phyloP scores from a whole-genome alignment of 805 yeast genomes.

The Candida easanensis region DNA sequence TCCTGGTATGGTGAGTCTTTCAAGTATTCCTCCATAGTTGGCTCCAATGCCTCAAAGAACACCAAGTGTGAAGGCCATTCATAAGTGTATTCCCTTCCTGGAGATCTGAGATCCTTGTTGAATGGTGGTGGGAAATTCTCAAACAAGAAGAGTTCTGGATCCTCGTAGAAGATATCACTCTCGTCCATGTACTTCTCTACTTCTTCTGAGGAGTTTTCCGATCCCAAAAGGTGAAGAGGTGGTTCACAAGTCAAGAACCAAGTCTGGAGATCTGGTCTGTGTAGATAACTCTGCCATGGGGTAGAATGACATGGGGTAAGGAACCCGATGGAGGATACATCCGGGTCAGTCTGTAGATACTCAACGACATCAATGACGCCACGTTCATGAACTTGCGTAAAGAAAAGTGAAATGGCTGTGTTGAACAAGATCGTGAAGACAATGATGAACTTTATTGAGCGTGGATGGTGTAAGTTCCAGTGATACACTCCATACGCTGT shows the following conservation, averaged over 20 bases:
- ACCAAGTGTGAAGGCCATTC: conserved; percentile 75
- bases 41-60: conserved; percentile 63
- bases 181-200: conserved; percentile 68
- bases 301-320: conserved; percentile 97
- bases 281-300: conserved; percentile 87
- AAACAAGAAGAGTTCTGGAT: conserved; percentile 59
- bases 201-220: conserved; percentile 29
- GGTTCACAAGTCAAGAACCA: conserved; percentile 95
- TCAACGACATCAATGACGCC: conserved; percentile 76
- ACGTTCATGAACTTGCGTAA: conserved; percentile 74
- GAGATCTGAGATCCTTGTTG: conserved; percentile 22
- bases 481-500: conserved; percentile 37
- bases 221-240: conserved; percentile 47
- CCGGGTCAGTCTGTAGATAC: conserved; percentile 41
- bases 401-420: conserved; percentile 41
- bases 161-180: conserved; percentile 76
- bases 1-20: conserved; percentile 41
- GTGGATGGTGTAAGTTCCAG: conserved; percentile 19
- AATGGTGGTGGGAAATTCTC: conserved; percentile 45
- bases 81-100: conserved; percentile 32
- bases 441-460: conserved; percentile 16
- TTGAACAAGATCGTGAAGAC: conserved; percentile 35
- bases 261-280: conserved; percentile 47
- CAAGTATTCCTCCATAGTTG: conserved; percentile 39
- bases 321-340: conserved; percentile 63